Evolutionary conservation across 2,329 filamentous ascomycete genomes (phyloP), one percentile per base, ranked within the genome.

Genomic region (Ascochyta koolunga): DNA sequence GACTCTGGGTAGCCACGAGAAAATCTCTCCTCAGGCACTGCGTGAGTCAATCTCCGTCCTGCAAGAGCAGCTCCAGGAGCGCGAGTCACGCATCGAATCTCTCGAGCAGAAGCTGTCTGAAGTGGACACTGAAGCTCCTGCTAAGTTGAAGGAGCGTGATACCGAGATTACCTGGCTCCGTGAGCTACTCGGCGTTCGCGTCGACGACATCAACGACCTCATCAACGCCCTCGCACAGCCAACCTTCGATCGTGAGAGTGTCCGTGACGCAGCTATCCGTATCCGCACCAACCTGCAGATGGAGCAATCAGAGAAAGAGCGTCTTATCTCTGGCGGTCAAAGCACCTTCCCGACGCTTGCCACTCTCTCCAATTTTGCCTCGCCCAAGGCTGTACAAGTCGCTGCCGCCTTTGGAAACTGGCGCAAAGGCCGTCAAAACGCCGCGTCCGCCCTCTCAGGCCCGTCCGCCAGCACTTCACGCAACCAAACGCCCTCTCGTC

Each of bases 331-430:
- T 13, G 89, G 86, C 56, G 77, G 81, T 18, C 68, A 68, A 38
- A 74, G 79, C 55, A 85, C 81, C 48, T 80, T 95, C 63, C 89
- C 90, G 4, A 90, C 89, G 35, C 84, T 96, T 36, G 89, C 91
- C 1, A 88, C 89, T 40, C 85, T 90, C 27, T 87, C 93, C 40
- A 86, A 85, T 61, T 86, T 93, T 59, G 88, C 90, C 10, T 89
- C 91, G 2, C 93, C 93, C 4, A 87, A 91, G 27, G 89, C 96
- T 15, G 91, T 90, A 5, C 88, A 96, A 70, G 89, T 96, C 21
- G 91, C 91, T n/a, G 91, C 92, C n/a, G 93, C 92, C n/a, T 96
- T 93, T 86, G 93, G 91, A 40, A 96, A 89, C 74, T 97, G 93
- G 93, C 88, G 93, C 46, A 93, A 89, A 71, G 85, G 83, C 21